phyloP scores from a whole-genome alignment of 169 alveolate species.

The Perkinsus olseni region DNA sequence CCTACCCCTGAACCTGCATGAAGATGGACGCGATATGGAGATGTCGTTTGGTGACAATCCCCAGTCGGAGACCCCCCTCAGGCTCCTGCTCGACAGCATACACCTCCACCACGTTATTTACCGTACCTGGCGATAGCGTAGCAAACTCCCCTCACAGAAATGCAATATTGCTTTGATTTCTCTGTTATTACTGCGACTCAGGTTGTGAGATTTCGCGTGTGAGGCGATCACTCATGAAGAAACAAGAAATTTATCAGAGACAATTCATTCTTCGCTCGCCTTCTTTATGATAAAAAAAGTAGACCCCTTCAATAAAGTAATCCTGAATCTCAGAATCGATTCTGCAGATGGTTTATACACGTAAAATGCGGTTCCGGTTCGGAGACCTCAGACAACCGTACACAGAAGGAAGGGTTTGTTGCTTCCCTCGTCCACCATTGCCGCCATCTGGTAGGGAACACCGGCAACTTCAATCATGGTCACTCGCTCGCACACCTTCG shows the following conservation, averaged over 20 bases:
- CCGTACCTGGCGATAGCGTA: background rate
- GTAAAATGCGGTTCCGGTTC: no score
- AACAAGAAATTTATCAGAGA: no score
- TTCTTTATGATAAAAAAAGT: no score
- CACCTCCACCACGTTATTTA: background rate
- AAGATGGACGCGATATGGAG: background rate
- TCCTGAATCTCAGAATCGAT: no score
- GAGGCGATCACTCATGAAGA: no score
- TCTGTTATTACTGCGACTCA: no score
- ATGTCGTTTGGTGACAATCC: background rate
- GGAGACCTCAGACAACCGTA: background rate
- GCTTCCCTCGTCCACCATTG: background rate
- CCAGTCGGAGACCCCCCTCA: background rate
- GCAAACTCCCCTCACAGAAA: background rate
- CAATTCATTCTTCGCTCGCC: no score
- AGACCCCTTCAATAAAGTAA: no score
- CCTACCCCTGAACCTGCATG: background rate
- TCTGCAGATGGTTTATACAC: no score
- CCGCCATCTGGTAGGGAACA: background rate
- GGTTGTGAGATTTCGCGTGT: no score
- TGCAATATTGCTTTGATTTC: no score
- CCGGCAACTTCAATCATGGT: background rate
- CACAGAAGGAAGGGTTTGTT: background rate
- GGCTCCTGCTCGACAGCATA: background rate
- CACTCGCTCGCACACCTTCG: background rate